These are phyloP conservation scores for Penicillium macrosclerotiorum DNA, from an alignment of 495 filamentous ascomycete species.

Conservation along the genomic window DNA sequence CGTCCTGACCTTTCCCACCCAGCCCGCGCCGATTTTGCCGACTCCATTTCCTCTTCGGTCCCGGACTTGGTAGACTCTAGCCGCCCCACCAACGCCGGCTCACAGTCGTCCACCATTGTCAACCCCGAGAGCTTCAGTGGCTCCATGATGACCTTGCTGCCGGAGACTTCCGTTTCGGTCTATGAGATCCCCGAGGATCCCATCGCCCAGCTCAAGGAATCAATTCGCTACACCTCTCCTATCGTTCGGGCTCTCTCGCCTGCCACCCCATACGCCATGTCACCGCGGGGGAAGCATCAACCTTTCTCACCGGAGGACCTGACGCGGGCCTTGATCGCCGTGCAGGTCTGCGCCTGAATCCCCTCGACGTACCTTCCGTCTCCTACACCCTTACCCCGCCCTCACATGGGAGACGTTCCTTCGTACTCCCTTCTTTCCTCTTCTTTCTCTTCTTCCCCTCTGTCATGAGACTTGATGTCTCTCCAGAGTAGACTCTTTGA, in stretches of 20 bases:
- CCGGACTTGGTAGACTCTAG: constrained; percentile 3
- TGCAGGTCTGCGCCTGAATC: constrained; percentile 37
- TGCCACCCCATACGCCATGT: constrained; percentile 18
- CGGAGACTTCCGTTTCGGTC: constrained; percentile 13
- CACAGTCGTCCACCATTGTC: constrained; percentile 40
- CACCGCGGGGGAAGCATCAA: constrained; percentile 28
- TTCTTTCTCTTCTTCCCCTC: constrained; percentile 6
- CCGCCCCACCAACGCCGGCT: constrained; percentile 31
- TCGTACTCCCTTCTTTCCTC: too few relatives aligned
- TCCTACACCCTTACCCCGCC: constrained; percentile 7
- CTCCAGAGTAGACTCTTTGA: neutral
- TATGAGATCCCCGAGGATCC: constrained; percentile 30
- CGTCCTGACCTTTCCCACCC: constrained; percentile 8
- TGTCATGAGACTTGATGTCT: constrained; percentile 17
- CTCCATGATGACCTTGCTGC: constrained; percentile 41
- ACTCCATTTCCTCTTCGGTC: constrained; percentile 16
- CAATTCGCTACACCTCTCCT: constrained; percentile 35
- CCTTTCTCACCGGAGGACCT: constrained; percentile 44
- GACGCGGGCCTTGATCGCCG: constrained; percentile 40
- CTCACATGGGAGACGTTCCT: too few relatives aligned
- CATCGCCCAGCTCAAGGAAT: constrained; percentile 36
- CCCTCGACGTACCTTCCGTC: neutral
- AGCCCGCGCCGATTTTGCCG: constrained; percentile 20
- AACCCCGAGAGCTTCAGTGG: constrained; percentile 39
- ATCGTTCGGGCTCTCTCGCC: constrained; percentile 33